Percentiles rank a stretch among this genome's conserved stretches.
Evolutionary conservation across 2,329 filamentous ascomycete species (phyloP).

Genomic region (Botrytis elliptica): DNA sequence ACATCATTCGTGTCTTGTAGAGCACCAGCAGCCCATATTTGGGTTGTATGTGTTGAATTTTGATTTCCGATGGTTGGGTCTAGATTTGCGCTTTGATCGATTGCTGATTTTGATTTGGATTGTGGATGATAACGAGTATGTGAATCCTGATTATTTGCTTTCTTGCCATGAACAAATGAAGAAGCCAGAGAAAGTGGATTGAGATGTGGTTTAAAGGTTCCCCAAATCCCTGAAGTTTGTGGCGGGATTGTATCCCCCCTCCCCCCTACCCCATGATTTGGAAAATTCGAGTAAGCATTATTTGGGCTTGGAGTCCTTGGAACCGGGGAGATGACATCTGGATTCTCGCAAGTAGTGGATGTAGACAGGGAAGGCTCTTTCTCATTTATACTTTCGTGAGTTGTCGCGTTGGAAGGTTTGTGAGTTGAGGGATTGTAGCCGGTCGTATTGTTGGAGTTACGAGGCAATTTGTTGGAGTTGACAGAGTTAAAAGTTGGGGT

Average conservation of each 20-base stretch:
- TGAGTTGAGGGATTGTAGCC: not conserved
- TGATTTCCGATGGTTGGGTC: not conserved
- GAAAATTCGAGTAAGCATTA: not conserved
- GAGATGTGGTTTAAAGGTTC: not conserved
- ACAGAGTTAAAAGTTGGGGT: not conserved
- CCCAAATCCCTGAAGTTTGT: not conserved
- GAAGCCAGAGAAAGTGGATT: not conserved
- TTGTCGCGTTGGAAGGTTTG: not conserved
- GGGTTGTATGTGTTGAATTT: not conserved
- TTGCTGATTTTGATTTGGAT: not conserved
- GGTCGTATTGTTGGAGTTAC: not conserved
- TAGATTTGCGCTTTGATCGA: not conserved
- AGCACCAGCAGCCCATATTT: not conserved
- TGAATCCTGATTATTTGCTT: not conserved
- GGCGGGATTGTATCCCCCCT: rapidly evolving
- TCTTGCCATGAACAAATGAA: not conserved
- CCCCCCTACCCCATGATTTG: not conserved
- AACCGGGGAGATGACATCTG: not conserved
- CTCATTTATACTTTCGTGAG: not conserved
- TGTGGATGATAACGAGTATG: not conserved
- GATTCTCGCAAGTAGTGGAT: not conserved
- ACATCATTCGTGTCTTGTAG: not conserved
- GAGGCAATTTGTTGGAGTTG: not conserved
- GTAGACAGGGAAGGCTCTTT: not conserved
- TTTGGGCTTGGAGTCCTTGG: not conserved